phyloP scores from a whole-genome alignment of 2,329 filamentous ascomycete species.

The Aspergillus awamori region DNA sequence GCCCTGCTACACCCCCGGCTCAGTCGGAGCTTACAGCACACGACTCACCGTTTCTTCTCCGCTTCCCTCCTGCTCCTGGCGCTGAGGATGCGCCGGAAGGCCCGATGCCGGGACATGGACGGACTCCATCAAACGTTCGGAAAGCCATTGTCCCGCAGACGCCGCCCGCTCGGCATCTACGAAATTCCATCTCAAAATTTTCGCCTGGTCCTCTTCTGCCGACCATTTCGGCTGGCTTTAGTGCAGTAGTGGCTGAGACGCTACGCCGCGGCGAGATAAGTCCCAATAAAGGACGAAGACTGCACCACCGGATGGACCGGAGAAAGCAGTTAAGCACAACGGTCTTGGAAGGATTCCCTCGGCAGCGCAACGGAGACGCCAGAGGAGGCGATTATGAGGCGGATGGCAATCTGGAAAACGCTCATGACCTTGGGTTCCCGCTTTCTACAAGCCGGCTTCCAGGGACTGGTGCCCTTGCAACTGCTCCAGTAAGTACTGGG shows the following conservation, averaged over 20 bases:
- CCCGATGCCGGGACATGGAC: slow-evolving; percentile 22
- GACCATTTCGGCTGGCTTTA: slow-evolving; percentile 63
- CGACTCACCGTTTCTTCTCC: slow-evolving; percentile 40
- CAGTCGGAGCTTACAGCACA: slow-evolving; percentile 22
- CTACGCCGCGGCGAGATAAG: slow-evolving; percentile 60
- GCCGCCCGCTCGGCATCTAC: slow-evolving; percentile 40
- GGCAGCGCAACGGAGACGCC: slow-evolving; percentile 22
- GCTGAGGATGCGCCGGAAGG: slow-evolving; percentile 26
- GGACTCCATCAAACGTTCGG: slow-evolving; percentile 27
- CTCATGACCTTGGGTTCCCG: slow-evolving; percentile 22
- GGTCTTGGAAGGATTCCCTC: slow-evolving; percentile 24
- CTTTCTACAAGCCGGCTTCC: slow-evolving; percentile 32
- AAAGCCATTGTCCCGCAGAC: slow-evolving; percentile 38
- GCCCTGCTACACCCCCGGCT: slow-evolving; percentile 32
- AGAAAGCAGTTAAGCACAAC: slow-evolving; percentile 34
- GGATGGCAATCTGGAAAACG: slow-evolving; percentile 20
- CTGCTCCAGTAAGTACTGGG: slow-evolving; percentile 24
- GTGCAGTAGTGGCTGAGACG: slow-evolving; percentile 66
- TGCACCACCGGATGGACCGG: slow-evolving; percentile 28
- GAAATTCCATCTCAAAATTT: slow-evolving; percentile 57
- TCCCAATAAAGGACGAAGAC: slow-evolving; percentile 37
- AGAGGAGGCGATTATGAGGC: slow-evolving; percentile 24
- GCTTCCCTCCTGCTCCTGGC: slow-evolving; percentile 45
- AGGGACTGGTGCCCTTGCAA: slow-evolving; percentile 27
- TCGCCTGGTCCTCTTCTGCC: slow-evolving; percentile 62